phyloP scores from a whole-genome alignment of 768 basidiomycete genomes.

The Aureoboletus auriporus region DNA sequence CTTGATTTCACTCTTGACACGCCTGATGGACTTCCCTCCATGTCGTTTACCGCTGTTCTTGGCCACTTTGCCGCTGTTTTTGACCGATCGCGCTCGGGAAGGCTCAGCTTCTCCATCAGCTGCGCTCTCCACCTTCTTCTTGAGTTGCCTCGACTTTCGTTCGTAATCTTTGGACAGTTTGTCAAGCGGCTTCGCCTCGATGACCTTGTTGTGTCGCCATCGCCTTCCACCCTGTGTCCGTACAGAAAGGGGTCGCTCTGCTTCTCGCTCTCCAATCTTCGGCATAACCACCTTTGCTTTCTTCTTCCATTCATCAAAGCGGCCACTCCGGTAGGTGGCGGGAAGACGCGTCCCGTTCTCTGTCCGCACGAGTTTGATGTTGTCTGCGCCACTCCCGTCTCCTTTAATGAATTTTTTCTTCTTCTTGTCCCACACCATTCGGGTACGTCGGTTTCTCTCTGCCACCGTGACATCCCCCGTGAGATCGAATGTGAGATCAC shows the following conservation, averaged over 20 bases:
- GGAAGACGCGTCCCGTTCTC: conserved; percentile 91
- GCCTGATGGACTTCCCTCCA: conserved; percentile 56
- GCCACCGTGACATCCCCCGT: conserved; percentile 62
- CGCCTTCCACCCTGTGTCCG: conserved; percentile 44
- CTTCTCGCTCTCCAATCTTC: conserved; percentile 78
- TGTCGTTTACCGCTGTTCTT: conserved; percentile 39
- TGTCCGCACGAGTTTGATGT: conserved; percentile 88
- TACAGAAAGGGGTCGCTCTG: conserved; percentile 32
- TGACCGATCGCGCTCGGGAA: conserved; percentile 11
- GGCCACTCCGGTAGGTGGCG: conserved; percentile 87
- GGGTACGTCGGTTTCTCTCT: conserved; percentile 53
- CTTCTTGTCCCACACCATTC: conserved; percentile 90
- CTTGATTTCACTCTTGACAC: conserved; percentile 81
- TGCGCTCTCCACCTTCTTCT: conserved; percentile 47
- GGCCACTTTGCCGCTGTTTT: conserved; percentile 27
- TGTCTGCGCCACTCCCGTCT: conserved; percentile 82
- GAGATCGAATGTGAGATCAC: conserved; percentile 77
- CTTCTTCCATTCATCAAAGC: conserved; percentile 93
- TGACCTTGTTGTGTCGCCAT: conserved; percentile 70
- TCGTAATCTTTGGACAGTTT: conserved; percentile 71
- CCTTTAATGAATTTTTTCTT: conserved; percentile 92
- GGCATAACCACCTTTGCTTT: conserved; percentile 74
- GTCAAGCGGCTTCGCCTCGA: conserved; percentile 71
- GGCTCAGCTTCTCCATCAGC: conserved; percentile 24
- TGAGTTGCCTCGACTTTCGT: conserved; percentile 59